Base-by-base conservation (phyloP, 352 stramenopile species). In the Pythium vanterpoolii region DNA sequence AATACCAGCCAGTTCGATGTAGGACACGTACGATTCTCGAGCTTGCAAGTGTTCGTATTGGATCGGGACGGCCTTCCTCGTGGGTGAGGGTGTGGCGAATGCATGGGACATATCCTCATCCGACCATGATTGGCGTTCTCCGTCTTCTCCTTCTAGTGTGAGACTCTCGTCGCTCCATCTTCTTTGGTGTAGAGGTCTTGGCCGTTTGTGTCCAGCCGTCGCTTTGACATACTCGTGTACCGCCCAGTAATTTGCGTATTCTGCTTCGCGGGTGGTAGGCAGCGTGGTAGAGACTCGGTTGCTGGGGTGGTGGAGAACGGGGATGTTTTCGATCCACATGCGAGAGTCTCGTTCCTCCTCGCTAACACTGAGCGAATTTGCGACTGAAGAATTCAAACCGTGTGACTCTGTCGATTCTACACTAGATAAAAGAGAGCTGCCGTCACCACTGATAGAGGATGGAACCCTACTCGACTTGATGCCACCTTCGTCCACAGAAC, bases 1-100 rank as follows among this genome's bases (percentile, higher is more conserved):
- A 11, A 59, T 77, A 4, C 74, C 70, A 1, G 50, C 63, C 3
- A 72, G 64, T 2, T 77, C 77, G 16, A 42, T 50, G 3, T 56
- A 84, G 3, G 42, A 26, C 4, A 69, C 55, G 39, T 69, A 69
- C 36, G 16, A 34, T 24, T 65, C 56, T 5, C 30, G 24, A 0
- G 26, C 14, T 10, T 45, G 8, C 8, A 60, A 3, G 8, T 60
- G 8, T 7, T 52, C 28, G 23, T 43, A 33, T 9, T 21, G 10
- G n/a, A 53, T 33, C 5, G 21, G 24, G 19, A 36, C 23, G 6
- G 27, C 14, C 9, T 42, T 33, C 45, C 19, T 16, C 21, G 45
- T 42, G 23, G 49, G 34, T 19, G 21, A 2, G 23, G 45, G 5
- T 21, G n/a, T 52, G 21, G 39, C 11, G 8, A 51, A 27, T 24